These are phyloP conservation scores for Rhizomucor miehei DNA, from an alignment of 371 early-diverging fungal genomes.

Conservation along the genomic window DNA sequence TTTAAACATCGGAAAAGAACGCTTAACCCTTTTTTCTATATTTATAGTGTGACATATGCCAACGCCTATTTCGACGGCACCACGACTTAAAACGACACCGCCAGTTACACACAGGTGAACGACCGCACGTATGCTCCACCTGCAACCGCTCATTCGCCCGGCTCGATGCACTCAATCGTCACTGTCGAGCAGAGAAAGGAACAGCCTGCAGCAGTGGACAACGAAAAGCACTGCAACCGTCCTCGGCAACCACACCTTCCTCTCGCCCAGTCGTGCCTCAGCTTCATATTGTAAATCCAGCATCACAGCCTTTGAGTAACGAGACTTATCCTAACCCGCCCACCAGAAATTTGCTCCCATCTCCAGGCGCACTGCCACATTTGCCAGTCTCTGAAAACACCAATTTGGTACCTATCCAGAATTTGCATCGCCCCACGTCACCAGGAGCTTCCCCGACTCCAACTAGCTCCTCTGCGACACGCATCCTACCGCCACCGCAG, in stretches of 20 bases:
- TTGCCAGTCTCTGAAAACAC: no score
- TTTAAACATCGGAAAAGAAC: slow-evolving; percentile 3
- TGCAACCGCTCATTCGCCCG: slow-evolving; percentile 67
- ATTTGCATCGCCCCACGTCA: neutral
- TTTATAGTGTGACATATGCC: slow-evolving; percentile 36
- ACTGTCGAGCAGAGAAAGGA: slow-evolving; percentile 62
- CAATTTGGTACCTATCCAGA: neutral
- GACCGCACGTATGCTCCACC: slow-evolving; percentile 51
- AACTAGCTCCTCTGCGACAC: neutral
- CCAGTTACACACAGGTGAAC: slow-evolving; percentile 62
- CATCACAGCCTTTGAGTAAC: neutral
- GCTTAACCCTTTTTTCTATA: neutral
- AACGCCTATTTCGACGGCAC: slow-evolving; percentile 49
- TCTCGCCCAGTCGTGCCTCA: neutral
- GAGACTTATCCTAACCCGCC: no score
- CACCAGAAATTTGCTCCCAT: no score
- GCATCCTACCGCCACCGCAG: neutral
- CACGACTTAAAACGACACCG: slow-evolving; percentile 64
- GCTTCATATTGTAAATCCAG: neutral
- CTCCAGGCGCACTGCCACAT: no score
- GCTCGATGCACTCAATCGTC: slow-evolving; percentile 68
- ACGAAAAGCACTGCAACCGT: neutral
- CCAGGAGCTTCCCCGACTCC: neutral
- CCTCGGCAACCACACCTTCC: slow-evolving; percentile 5
- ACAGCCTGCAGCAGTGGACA: slow-evolving; percentile 3